Evolutionary conservation across 441 rosid genomes (phyloP).

Genomic region (Viola pubescens): DNA sequence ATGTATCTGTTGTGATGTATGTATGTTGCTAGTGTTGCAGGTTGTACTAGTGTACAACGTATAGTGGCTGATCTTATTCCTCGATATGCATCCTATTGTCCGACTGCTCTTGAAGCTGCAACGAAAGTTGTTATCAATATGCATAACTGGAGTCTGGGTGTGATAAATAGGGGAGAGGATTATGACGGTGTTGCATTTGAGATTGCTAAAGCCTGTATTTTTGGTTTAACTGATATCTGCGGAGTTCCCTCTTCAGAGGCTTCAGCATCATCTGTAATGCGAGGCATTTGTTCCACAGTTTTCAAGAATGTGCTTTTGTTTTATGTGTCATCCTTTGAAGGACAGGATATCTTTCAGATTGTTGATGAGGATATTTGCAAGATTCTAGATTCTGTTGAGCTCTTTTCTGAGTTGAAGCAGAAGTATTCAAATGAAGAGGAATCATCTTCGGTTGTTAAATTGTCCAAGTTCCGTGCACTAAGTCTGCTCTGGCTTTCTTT

Average conservation of each 20-base stretch:
- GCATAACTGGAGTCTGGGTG: slow-evolving; percentile 52
- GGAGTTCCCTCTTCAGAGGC: slow-evolving; percentile 48
- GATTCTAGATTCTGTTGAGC: slow-evolving; percentile 44
- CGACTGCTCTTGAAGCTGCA: slow-evolving; percentile 73
- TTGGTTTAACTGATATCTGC: slow-evolving; percentile 81
- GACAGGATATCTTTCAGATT: slow-evolving; percentile 43
- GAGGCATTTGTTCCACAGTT: slow-evolving; percentile 58
- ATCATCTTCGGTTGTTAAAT: slow-evolving; percentile 36
- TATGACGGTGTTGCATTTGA: slow-evolving; percentile 64
- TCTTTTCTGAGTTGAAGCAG: slow-evolving; percentile 52
- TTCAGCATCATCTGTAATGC: slow-evolving; percentile 38
- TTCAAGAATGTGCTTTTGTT: slow-evolving; percentile 64
- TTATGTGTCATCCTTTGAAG: slow-evolving; percentile 50
- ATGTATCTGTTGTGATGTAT: neutral
- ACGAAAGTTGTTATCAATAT: slow-evolving; percentile 52
- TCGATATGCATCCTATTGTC: slow-evolving; percentile 70
- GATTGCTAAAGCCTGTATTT: slow-evolving; percentile 74
- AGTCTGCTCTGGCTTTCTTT: slow-evolving; percentile 57
- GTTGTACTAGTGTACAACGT: slow-evolving; percentile 82
- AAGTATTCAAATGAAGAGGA: slow-evolving; percentile 49
- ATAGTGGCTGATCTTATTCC: slow-evolving; percentile 84
- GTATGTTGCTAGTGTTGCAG: slow-evolving; percentile 40
- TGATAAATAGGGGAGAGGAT: slow-evolving; percentile 51
- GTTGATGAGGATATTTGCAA: slow-evolving; percentile 45
- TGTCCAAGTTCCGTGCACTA: slow-evolving; percentile 50